Conservation (phyloP, 108 stramenopile genomes). For the Nannochloropsis gaditana region DNA sequence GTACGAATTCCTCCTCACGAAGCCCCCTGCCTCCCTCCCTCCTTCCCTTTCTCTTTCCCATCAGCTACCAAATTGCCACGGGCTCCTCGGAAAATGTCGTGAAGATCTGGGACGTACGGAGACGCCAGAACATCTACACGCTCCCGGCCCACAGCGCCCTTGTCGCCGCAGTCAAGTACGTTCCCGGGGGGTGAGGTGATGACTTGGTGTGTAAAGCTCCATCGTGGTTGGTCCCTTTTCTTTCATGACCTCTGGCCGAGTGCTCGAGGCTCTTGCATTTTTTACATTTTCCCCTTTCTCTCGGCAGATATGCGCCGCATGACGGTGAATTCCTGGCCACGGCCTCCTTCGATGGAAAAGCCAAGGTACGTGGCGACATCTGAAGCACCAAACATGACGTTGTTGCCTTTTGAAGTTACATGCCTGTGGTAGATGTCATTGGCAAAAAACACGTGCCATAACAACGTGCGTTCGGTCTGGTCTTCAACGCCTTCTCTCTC, state of each 20-base stretch:
- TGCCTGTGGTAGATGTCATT: no score
- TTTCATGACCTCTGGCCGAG: no score
- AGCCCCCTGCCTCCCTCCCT: neutral
- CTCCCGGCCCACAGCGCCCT: conserved; percentile 88
- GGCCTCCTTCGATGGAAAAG: conserved; percentile 84
- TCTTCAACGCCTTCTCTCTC: no score
- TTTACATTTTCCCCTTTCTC: neutral
- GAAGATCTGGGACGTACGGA: conserved; percentile 87
- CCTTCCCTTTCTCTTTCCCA: neutral
- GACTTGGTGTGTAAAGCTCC: no score
- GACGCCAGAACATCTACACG: conserved; percentile 65
- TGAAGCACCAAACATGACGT: no score
- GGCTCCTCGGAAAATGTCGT: conserved; percentile 25
- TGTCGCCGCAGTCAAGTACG: conserved; percentile 75
- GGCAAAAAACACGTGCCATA: no score
- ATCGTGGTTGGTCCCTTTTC: no score
- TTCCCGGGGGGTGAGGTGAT: conserved; percentile 44
- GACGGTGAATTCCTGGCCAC: conserved; percentile 77
- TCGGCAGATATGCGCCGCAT: neutral
- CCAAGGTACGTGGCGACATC: conserved; percentile 58
- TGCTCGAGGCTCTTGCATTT: no score
- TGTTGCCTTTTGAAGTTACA: no score
- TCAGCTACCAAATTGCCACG: conserved; percentile 6
- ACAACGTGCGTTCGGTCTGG: no score
- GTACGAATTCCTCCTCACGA: no score